These are phyloP conservation scores for Russula sp. DNA, from an alignment of 768 basidiomycete genomes.

Conservation along the genomic window DNA sequence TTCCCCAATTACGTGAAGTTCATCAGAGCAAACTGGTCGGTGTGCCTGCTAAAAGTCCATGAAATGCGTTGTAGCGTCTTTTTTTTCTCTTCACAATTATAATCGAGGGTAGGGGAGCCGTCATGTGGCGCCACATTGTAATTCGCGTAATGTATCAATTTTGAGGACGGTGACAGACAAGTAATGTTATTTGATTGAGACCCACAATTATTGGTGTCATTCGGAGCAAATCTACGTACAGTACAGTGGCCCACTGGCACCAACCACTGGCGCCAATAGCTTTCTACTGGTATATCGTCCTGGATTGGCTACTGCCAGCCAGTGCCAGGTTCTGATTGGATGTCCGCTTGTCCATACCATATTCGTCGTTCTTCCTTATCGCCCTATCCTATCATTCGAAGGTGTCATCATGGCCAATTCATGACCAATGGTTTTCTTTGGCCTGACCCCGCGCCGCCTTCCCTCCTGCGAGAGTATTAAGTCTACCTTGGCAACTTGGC, in stretches of 20 bases:
- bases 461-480: too few species aligned
- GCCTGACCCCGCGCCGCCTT: not conserved
- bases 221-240: not conserved
- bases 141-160: not conserved
- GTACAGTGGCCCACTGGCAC: not conserved
- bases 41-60: not conserved
- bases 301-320: too few species aligned
- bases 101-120: not conserved
- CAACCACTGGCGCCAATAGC: not conserved
- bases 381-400: not conserved
- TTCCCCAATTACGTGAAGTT: not conserved
- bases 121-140: not conserved
- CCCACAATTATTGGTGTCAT: too few species aligned
- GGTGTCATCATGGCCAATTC: not conserved
- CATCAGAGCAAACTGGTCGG: not conserved
- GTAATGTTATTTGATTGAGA: not conserved
- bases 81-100: not conserved
- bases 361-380: constrained; percentile 1
- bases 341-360: not conserved
- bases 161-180: not conserved
- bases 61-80: not conserved
- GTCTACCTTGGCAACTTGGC: too few species aligned
- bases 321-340: not conserved
- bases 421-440: too few species aligned
- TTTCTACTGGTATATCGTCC: not conserved